A percentile compares a stretch with the other conserved stretches of the same genome.
phyloP scores from a whole-genome alignment of 768 basidiomycete species.

The Serendipita sp. region DNA sequence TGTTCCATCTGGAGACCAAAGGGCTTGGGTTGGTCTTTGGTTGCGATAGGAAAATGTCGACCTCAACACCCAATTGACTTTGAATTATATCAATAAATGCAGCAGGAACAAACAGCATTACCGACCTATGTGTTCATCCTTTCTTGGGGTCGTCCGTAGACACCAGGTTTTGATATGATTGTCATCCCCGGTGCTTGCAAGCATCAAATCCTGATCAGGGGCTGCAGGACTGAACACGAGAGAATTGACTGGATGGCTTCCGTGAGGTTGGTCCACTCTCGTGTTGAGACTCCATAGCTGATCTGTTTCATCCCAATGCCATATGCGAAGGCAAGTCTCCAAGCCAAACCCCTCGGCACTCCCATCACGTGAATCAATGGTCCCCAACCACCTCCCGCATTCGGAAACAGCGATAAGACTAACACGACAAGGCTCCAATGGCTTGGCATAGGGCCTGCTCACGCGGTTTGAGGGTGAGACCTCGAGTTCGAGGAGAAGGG shows the following conservation, averaged over 20 bases:
- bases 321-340: conserved; percentile 76
- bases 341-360: conserved; percentile 41
- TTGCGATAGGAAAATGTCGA: conserved; percentile 55
- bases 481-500: conserved; percentile 73
- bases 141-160: conserved; percentile 15
- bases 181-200: conserved; percentile 66
- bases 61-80: conserved; percentile 68
- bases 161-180: conserved; percentile 72
- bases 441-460: conserved; percentile 62
- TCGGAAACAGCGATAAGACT: conserved; percentile 50
- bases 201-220: conserved; percentile 22
- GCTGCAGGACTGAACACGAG: conserved; percentile 49
- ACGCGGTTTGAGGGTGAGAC: conserved; percentile 87
- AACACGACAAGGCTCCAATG: conserved; percentile 59
- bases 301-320: conserved; percentile 61
- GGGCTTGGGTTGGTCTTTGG: conserved; percentile 45
- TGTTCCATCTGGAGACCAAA: conserved; percentile 79
- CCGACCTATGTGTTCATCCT: background rate
- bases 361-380: conserved; percentile 58
- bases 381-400: conserved; percentile 81
- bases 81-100: background rate
- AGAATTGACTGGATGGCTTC: conserved; percentile 39
- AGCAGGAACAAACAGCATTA: background rate
- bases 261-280: conserved; percentile 79
- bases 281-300: conserved; percentile 67